These are phyloP conservation scores for Rhizophora apiculata DNA, from an alignment of 345 rosid genomes.

Conservation along the genomic window DNA sequence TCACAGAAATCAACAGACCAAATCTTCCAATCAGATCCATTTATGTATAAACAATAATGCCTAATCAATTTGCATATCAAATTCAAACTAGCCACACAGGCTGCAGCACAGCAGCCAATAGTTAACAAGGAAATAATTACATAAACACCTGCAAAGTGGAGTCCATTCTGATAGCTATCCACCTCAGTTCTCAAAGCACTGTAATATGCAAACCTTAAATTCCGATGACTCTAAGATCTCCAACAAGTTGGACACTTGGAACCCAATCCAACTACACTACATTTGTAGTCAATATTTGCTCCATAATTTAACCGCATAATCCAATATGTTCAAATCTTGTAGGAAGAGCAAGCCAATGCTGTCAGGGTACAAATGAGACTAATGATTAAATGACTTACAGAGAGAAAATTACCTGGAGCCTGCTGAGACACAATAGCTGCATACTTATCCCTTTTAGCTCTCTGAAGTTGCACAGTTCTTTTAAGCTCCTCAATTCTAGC, in stretches of 20 bases:
- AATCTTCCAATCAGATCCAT: too few species aligned
- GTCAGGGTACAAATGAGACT: not conserved
- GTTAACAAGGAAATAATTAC: too few species aligned
- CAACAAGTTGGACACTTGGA: not conserved
- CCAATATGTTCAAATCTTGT: not conserved
- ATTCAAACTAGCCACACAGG: too few species aligned
- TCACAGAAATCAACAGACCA: too few species aligned
- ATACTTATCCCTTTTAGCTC: constrained; percentile 61
- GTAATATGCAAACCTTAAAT: too few species aligned
- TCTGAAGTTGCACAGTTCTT: constrained; percentile 52
- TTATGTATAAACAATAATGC: too few species aligned
- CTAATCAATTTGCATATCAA: too few species aligned
- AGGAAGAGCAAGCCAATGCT: not conserved
- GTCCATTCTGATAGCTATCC: too few species aligned
- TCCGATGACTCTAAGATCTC: too few species aligned
- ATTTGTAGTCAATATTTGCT: not conserved
- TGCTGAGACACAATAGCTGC: constrained; percentile 51
- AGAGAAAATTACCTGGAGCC: constrained; percentile 45
- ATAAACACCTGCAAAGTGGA: too few species aligned
- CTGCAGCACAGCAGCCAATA: too few species aligned
- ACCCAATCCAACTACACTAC: not conserved
- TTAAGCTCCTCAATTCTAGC: constrained; percentile 56
- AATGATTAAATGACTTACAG: not conserved
- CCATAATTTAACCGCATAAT: not conserved
- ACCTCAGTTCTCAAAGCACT: too few species aligned